Base-by-base conservation (phyloP, 2,329 filamentous ascomycete genomes). In the Dothideomycetes sp. region DNA sequence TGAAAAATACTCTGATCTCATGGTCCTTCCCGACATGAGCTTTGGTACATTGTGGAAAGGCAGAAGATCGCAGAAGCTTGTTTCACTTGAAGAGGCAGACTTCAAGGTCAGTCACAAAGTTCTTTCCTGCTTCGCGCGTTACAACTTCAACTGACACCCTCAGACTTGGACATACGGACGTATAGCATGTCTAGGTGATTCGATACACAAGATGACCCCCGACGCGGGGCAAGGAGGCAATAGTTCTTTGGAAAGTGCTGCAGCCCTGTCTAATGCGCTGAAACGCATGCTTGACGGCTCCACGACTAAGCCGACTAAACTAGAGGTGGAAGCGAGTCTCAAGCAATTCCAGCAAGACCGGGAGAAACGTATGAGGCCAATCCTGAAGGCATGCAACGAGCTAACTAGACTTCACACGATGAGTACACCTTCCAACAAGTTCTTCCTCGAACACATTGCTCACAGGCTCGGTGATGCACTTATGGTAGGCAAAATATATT, bases 11-110 rank as follows among this genome's bases (percentile, higher is more conserved):
- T n/a, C 16, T 3, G 15, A 48, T n/a, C 36, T 51, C 2, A 40
- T 31, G 1, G 45, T 58, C 12, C 52, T 45, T 0, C 47, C 54
- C 10, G 46, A 34, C 14, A 42, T 50, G 36, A 60, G 40, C 1
- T 53, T 63, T n/a, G 49, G 49, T 4, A 47, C 56, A 3, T 10
- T 65, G 1, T 59, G 52, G 38, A 47, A 54, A 12, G 49, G 50
- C 8, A 45, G 47, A 7, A 42, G 54, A 4, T 45, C 47, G 1
- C 53, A 53, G 3, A 54, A 52, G 1, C 45, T 66, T 2, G 50
- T 52, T 11, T 38, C 46, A 2, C 39, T 53, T 34, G 51, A 52
- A 29, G 50, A 52, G 36, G 51, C 45, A 2, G 34, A 44, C 9
- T 51, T 47, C 37, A 47, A 52, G 4, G 38, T 40, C 31, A 12